Base-by-base conservation (phyloP, 1,139 yeast species). In the Pichia cactophila region DNA sequence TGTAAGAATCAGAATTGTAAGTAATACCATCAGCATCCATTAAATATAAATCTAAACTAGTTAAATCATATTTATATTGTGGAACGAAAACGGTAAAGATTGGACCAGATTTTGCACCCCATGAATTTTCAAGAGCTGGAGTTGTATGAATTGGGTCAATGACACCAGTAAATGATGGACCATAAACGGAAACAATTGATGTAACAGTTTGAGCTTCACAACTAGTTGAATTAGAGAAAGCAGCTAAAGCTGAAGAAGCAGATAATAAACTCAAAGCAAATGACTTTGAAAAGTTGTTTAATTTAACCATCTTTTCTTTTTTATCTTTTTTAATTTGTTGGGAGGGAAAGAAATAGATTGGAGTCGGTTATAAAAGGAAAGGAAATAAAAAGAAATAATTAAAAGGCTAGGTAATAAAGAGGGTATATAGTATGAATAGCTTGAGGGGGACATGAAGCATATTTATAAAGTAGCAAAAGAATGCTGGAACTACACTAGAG, bases 51-150 rank as follows among this genome's bases (percentile, higher is more conserved):
- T 33, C 41, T 14, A 54, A 48, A 10, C 52, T 51, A 7, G 49
- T 17, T 12, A 49, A 46, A 31, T 45, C 29, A n/a, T 49, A 51
- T 5, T 17, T n/a, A 8, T 31, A 20, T 29, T 53, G 48, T 17
- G 57, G 56, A 31, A 54, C 37, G 17, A 38, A 48, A 12, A 54
- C 26, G 6, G 42, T 28, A 35, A 50, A 52, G n/a, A 45, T 47
- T 26, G 55, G 56, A 20, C 45, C 53, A 20, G 42, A 8, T 2
- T 23, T n/a, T 12, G 23, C 37, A 29, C 36, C 33, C 46, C 51
- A 48, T 5, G 37, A 45, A 39, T 38, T 38, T 28, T 47, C 48
- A 16, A 48, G 41, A 20, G 46, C 37, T 11, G 54, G 54, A 10
- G 29, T 43, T 3, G 49, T 23, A 16, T 44, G 50, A 5, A 46